Evolutionary conservation across 2,329 filamentous ascomycete species (phyloP), one percentile per base, ranked within the genome.

Genomic region (Apiospora koreana): DNA sequence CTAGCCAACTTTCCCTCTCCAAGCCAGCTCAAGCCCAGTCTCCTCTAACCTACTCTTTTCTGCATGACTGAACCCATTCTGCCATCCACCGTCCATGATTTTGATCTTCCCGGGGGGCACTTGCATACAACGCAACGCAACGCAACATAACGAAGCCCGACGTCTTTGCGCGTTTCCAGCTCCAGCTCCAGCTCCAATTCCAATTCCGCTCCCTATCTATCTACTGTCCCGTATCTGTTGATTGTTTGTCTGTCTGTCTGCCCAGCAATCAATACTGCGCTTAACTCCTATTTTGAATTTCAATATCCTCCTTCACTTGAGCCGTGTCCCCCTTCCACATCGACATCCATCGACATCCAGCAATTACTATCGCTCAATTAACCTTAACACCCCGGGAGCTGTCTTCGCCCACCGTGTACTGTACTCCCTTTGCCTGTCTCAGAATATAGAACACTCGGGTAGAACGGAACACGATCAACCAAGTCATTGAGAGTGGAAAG

Each of bases 101-200:
- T 62, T 62, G 54, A 62, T 62, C 54, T 62, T 62, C 54, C 54
- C 54, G 54, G 54, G 54, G 50, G 54, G 54, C 31, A 38, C 54
- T 38, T 62, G 54, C 54, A 62, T 62, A 10, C 54, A 62, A 62
- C 50, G 50, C 50, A 58, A 58, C 54, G 28, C 54, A 62, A 58
- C 25, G 50, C 54, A 62, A 58, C 50, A 31, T 35, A 58, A 58
- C 50, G 50, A 58, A 58, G 35, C 50, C 50, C 54, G 54, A 62
- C 54, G 54, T 62, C 54, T 62, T n/a, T 38, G 54, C 54, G 54
- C 31, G 54, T 62, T 58, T 16, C 28, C 28, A 58, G 48, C 48
- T 21, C 50, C 50, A 54, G 28, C 46, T 48, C 46, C n/a, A n/a
- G n/a, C n/a, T 16, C 28, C 28, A 58, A 25, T 25, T 21, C 50